Evolutionary conservation across 139 green algal genomes (phyloP).

Genomic region (Edaphochlamys debaryana): DNA sequence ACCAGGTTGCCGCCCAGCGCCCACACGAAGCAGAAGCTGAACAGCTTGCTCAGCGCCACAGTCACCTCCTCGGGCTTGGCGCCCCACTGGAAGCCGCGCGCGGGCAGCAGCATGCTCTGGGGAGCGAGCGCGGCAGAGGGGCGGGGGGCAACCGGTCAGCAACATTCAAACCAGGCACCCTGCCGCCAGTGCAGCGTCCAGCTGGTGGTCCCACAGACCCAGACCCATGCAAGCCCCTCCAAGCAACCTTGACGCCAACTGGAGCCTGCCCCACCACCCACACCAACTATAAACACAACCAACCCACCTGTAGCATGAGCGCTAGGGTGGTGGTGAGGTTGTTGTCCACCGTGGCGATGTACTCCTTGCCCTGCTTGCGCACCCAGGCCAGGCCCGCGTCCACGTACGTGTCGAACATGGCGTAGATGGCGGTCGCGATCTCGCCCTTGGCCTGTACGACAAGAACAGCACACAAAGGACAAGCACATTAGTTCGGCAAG

Average conservation of each 20-base stretch:
- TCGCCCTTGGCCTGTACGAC: constrained; percentile 11
- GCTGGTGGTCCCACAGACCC: no score
- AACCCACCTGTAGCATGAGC: constrained; percentile 54
- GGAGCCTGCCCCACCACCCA: no score
- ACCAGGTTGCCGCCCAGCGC: constrained; percentile 75
- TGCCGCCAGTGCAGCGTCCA: no score
- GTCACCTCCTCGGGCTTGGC: constrained; percentile 36
- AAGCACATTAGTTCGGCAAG: no score
- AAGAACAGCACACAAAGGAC: no score
- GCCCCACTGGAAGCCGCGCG: constrained; percentile 48
- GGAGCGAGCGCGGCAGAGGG: neutral
- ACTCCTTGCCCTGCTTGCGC: constrained; percentile 66
- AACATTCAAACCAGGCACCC: no score
- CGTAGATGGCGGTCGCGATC: constrained; percentile 51
- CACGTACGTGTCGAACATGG: constrained; percentile 74
- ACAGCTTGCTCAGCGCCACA: constrained; percentile 62
- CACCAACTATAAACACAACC: no score
- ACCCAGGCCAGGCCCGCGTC: constrained; percentile 70
- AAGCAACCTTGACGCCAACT: no score
- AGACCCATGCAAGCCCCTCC: no score
- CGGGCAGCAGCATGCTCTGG: constrained; percentile 41
- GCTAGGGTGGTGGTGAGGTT: constrained; percentile 75
- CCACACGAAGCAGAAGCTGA: constrained; percentile 81
- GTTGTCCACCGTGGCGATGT: constrained; percentile 80
- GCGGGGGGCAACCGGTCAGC: no score